Conservation (phyloP, 2,329 filamentous ascomycete species). For the Xylariomycetidae sp. region DNA sequence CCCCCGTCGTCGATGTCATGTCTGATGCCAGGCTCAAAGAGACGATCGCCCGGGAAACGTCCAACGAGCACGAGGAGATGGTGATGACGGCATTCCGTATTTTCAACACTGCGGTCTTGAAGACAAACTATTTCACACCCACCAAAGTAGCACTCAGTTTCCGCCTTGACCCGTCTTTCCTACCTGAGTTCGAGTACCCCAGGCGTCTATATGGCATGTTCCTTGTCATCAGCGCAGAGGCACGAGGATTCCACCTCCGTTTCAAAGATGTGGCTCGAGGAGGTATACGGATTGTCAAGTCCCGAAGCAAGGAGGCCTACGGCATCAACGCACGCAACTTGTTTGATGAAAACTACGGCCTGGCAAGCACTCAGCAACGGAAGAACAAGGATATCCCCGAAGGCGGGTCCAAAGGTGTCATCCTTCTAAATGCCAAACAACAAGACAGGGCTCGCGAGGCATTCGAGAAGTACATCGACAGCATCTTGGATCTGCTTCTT, state of each 20-base stretch:
- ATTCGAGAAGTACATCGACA: slow-evolving; percentile 99
- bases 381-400: slow-evolving; percentile 99
- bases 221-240: slow-evolving; percentile 93
- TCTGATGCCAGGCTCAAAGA: slow-evolving; percentile 70
- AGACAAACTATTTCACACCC: slow-evolving; percentile 96
- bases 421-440: slow-evolving; percentile 87
- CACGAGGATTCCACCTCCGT: slow-evolving; percentile 92
- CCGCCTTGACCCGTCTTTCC: slow-evolving; percentile 82
- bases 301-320: slow-evolving; percentile 91
- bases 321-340: slow-evolving; percentile 93
- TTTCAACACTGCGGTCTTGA: slow-evolving; percentile 89
- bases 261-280: slow-evolving; percentile 97
- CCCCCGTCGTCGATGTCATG: slow-evolving; percentile 61
- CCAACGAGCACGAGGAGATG: slow-evolving; percentile 95
- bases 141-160: slow-evolving; percentile 98
- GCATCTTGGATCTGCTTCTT: slow-evolving; percentile 89
- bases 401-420: slow-evolving; percentile 96
- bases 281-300: slow-evolving; percentile 98
- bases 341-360: slow-evolving; percentile 98
- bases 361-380: slow-evolving; percentile 96
- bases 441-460: slow-evolving; percentile 89
- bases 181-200: slow-evolving; percentile 88
- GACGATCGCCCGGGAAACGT: slow-evolving; percentile 72
- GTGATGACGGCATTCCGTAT: slow-evolving; percentile 95
- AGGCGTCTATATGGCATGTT: slow-evolving; percentile 97